phyloP scores from a whole-genome alignment of 352 stramenopile genomes.

The Achlya hypogyna region DNA sequence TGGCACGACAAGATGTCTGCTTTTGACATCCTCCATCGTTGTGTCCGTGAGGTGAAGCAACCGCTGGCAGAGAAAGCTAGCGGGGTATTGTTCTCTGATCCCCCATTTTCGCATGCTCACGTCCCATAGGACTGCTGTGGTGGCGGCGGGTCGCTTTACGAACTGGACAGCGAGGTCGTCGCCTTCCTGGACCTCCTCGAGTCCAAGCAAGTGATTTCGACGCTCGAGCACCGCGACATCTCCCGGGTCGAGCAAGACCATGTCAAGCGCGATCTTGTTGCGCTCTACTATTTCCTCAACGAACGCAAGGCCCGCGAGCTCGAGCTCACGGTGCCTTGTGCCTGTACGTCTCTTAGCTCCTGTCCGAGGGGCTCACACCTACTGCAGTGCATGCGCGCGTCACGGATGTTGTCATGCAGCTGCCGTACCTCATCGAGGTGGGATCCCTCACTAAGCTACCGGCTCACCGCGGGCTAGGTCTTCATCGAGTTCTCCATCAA shows the following conservation, averaged over 20 bases:
- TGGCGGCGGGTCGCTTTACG: neutral
- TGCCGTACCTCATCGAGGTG: slow-evolving; percentile 70
- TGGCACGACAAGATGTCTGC: slow-evolving; percentile 17
- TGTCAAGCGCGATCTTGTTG: slow-evolving; percentile 50
- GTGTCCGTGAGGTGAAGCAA: slow-evolving; percentile 7
- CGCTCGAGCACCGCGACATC: slow-evolving; percentile 15
- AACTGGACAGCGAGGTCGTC: slow-evolving; percentile 12
- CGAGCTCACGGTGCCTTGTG: slow-evolving; percentile 52
- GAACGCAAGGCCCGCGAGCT: slow-evolving; percentile 50
- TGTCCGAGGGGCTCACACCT: neutral
- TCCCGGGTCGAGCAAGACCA: slow-evolving; percentile 8
- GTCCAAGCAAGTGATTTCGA: slow-evolving; percentile 9
- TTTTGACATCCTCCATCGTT: neutral
- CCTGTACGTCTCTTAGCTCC: slow-evolving; percentile 28
- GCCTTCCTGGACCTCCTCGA: slow-evolving; percentile 4
- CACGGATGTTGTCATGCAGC: slow-evolving; percentile 55
- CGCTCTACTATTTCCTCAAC: slow-evolving; percentile 61
- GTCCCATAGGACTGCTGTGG: slow-evolving; percentile 15
- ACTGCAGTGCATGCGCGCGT: slow-evolving; percentile 46
- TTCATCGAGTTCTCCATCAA: slow-evolving; percentile 39
- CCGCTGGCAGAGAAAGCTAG: slow-evolving; percentile 8
- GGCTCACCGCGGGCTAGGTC: neutral
- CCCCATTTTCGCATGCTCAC: neutral
- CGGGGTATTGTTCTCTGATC: neutral
- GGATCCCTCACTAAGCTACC: neutral